Evolutionary conservation across 2,329 filamentous ascomycete genomes (phyloP), one percentile per base, ranked within the genome.

Genomic region (Sarocladiaceae sp.): DNA sequence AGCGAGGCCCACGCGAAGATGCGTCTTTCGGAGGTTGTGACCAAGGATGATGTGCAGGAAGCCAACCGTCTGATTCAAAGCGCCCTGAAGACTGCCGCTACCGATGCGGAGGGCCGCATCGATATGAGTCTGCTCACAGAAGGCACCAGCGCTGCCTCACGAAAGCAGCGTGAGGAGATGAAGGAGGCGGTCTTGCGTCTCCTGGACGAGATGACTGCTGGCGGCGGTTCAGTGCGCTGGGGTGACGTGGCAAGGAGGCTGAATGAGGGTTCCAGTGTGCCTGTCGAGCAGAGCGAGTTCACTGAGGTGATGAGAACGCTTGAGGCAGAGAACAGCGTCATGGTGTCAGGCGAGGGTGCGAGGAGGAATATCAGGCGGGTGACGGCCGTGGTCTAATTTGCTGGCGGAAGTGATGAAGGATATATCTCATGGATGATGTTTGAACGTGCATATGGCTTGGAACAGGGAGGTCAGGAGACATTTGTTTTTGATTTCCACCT

Each of bases 1-100:
- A 72, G 90, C 1, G 93, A 98, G 70, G 93, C 90, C 1, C 94
- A 98, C 65, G 94, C 93, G 41, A 96, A 96, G 66, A 98, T 98
- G 94, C 85, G 93, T 3, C 78, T 98, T 4, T 80, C 85, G 0
- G 62, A 72, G 3, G 78, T 73, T 12, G 93, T 98, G 33, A 89
- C 86, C 0, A 79, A 76, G 21, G 76, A 78, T 40, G 94, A 98
- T 57, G 94, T 98, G 5, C 70, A 80, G 41, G 93, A 98, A 68
- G 90, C 93, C 1, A 88, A 95, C 37, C 84, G 93, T 10, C 74
- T 98, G 33, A 98, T 98, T 65, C 88, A 91, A 58, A 86, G 83
- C 1, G 93, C 94, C 1, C 80, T 98, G 58, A 97, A 97, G 73
- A 94, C 95, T 51, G 88, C 91, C 0, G 93, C 93, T n/a, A 98